Evolutionary conservation across 768 basidiomycete genomes (phyloP), one percentile per base, ranked within the genome.

Genomic region (Asterophora lycoperdoides): DNA sequence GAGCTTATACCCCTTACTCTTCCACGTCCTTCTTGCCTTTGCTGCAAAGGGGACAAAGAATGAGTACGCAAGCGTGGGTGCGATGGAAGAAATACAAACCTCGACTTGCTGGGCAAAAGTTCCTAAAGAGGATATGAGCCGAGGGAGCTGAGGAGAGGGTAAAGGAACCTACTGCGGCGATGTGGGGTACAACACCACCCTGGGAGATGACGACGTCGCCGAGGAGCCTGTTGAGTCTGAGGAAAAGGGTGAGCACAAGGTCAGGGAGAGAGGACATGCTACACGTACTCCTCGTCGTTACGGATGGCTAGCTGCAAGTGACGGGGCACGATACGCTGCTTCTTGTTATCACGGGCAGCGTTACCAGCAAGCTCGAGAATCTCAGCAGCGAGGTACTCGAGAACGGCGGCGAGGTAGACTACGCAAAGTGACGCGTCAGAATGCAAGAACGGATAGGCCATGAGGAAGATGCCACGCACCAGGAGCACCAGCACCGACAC

Each of bases 301-400:
- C 93, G 83, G 70, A 96, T 93, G 54, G 93, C 93, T 55, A 95
- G 82, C 68, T 96, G 93, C 41, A 95, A 73, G 70, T 96, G 93
- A 68, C 93, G 86, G 39, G 93, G 93, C 20, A 94, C 89, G 62
- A 95, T 94, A 81, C 93, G 91, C 56, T 91, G 87, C 74, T 93
- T 90, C 78, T 90, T 91, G 77, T 91, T 91, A 70, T 88, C 89
- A 49, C 89, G 86, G 36, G 89, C 89, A 30, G 89, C 89, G 49
- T 89, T 89, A 32, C 93, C 93, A 52, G 93, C 92, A 37, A 95
- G 75, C 72, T 95, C 93, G 59, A 95, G 81, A 66, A 95, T 93
- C 67, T 95, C 93, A 39, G 93, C 93, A 34, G 91, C 83, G 52
- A 94, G 80, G 69, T 95, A 92, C 64, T 93, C 93, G 50, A 94